These are phyloP conservation scores for Candida insectorum DNA, from an alignment of 805 yeast species.

Conservation along the genomic window DNA sequence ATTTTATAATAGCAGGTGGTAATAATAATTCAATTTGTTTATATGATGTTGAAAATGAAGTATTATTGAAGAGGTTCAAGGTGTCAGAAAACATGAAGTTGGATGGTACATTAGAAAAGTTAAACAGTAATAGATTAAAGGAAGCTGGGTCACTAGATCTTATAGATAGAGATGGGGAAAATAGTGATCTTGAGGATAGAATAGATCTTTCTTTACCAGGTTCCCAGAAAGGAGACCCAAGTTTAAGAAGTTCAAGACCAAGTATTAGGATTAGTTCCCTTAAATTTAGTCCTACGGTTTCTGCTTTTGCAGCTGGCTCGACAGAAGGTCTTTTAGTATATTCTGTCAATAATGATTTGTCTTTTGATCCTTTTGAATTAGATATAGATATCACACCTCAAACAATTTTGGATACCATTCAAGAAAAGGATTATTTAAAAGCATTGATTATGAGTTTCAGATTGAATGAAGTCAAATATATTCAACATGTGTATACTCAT, in stretches of 20 bases:
- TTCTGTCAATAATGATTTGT: constrained; percentile 68
- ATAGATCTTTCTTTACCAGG: constrained; percentile 81
- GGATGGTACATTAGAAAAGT: constrained; percentile 77
- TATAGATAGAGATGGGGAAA: constrained; percentile 82
- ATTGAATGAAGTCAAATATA: constrained; percentile 73
- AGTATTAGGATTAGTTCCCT: constrained; percentile 79
- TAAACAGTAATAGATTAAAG: constrained; percentile 80
- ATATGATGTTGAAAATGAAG: constrained; percentile 87
- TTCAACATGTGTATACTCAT: constrained; percentile 69
- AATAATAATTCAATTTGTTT: constrained; percentile 87
- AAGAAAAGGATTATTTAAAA: constrained; percentile 60
- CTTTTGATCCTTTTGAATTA: constrained; percentile 93
- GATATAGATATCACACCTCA: constrained; percentile 91
- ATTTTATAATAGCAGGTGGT: constrained; percentile 87
- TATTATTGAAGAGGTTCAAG: constrained; percentile 72
- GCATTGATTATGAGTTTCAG: constrained; percentile 93
- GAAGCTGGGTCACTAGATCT: constrained; percentile 74
- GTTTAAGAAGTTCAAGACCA: constrained; percentile 72
- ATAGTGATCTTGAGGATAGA: constrained; percentile 81
- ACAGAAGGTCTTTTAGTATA: constrained; percentile 88
- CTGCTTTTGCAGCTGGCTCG: constrained; percentile 89
- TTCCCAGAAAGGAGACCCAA: constrained; percentile 70
- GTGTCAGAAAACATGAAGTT: constrained; percentile 88
- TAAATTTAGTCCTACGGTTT: constrained; percentile 84
- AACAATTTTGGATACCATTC: constrained; percentile 57